Base-by-base conservation (phyloP, 352 stramenopile genomes). In the Phytopythium delawarense region DNA sequence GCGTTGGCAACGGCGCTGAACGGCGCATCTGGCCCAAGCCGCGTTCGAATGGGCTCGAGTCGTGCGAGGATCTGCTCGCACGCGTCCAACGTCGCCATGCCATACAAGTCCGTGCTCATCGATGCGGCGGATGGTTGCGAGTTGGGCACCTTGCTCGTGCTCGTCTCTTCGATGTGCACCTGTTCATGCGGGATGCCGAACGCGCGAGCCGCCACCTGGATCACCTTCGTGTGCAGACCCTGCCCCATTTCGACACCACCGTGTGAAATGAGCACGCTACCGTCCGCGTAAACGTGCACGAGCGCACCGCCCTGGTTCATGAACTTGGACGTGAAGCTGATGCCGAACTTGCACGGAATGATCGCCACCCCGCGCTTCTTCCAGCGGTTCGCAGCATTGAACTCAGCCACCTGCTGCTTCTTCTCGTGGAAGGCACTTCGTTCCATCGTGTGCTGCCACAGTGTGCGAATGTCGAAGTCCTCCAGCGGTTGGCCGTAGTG, bases 171-270 rank as follows among this genome's bases (percentile, higher is more conserved):
- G 11, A 99, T 88, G 66, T 98, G 96, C 0, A 99, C 92, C 61
- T 91, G 68, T 9, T 96, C 81, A n/a, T 97, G 72, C 2, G 91
- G 75, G 50, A 98, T 97, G 2, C 82, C 87, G 73, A 98, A 98
- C 20, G 90, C 91, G 30, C 95, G 85, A 25, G 96, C 96, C 20
- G 92, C 80, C 42, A 93, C 79, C 57, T 93, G 84, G 46, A 92
- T 91, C 55, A 96, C 91, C 73, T 99, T 99, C 1, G 96, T 99
- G 72, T 99, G 93, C 7, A 99, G 71, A 13, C 96, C 97, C 74
- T 99, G 96, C 34, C 96, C 96, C 96, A 99, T 99, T 78, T 99
- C 97, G n/a, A 97, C 97, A 30, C 96, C 97, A 32, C 97, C 96
- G 63, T 99, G 96, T 12, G 88, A 96, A 11, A 99, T 81, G 42